Conservation (phyloP, 1,139 yeast genomes). For the Magnusiomyces clavatus region DNA sequence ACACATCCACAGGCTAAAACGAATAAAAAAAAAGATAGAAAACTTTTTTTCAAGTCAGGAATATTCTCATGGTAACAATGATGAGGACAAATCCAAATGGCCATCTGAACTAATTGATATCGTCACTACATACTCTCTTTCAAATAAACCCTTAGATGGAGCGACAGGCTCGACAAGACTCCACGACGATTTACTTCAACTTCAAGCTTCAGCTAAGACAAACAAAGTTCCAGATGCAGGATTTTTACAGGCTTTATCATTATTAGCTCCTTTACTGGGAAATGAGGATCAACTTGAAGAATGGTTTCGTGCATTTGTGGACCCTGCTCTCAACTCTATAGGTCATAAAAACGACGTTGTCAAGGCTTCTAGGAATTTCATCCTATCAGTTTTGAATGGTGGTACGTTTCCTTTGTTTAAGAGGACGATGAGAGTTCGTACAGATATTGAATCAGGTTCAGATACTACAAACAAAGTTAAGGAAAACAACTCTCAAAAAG, state of each 20-base stretch:
- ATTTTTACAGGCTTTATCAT: slow-evolving; percentile 42
- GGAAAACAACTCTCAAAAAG: slow-evolving; percentile 15
- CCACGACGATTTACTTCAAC: slow-evolving; percentile 43
- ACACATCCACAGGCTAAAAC: too few species aligned
- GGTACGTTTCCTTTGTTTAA: slow-evolving; percentile 17
- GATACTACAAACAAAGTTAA: background rate
- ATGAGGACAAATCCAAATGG: background rate
- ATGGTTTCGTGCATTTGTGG: slow-evolving; percentile 49
- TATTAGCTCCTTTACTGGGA: slow-evolving; percentile 36
- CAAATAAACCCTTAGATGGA: background rate
- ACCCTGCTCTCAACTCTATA: slow-evolving; percentile 55
- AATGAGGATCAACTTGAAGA: slow-evolving; percentile 36
- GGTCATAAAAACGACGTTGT: slow-evolving; percentile 39
- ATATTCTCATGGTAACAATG: background rate
- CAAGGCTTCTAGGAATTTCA: slow-evolving; percentile 37
- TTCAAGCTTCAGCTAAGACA: slow-evolving; percentile 36
- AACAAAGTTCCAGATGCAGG: slow-evolving; percentile 30
- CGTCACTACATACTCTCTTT: background rate
- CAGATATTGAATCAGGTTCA: background rate
- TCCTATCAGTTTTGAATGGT: slow-evolving; percentile 33
- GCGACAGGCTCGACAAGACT: slow-evolving; percentile 22
- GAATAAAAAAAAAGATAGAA: too few species aligned
- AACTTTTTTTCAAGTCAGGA: too few species aligned
- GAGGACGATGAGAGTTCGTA: slow-evolving; percentile 15
- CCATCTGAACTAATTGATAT: slow-evolving; percentile 3